A percentile compares a stretch with the other conserved stretches of the same genome.
These are phyloP conservation scores for Grosmannia serpens DNA, from an alignment of 2,329 filamentous ascomycete genomes.

Conservation along the genomic window DNA sequence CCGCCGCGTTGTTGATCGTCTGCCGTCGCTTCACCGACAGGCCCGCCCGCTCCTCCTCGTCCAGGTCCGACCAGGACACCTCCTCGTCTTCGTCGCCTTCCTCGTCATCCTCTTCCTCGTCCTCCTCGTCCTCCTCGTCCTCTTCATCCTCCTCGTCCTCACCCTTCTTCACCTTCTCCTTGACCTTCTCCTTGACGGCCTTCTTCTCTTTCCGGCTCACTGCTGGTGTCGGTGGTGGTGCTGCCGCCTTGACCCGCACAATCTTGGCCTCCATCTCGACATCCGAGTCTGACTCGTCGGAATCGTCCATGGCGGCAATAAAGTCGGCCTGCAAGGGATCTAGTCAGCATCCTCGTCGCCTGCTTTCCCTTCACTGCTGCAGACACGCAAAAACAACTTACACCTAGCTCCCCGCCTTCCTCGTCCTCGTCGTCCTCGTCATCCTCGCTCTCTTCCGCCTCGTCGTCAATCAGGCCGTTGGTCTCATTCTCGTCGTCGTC, in stretches of 20 bases:
- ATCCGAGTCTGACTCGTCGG: slow-evolving; percentile 56
- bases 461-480: slow-evolving; percentile 16
- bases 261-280: slow-evolving; percentile 68
- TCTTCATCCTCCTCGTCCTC: slow-evolving; percentile 53
- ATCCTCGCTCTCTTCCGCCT: slow-evolving; percentile 23
- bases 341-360: not conserved
- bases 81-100: slow-evolving; percentile 59
- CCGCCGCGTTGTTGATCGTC: slow-evolving; percentile 93
- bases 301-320: slow-evolving; percentile 47
- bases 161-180: slow-evolving; percentile 33
- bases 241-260: slow-evolving; percentile 27
- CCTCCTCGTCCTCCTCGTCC: slow-evolving; percentile 11
- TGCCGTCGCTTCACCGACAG: slow-evolving; percentile 83
- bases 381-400: slow-evolving; percentile 3
- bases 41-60: slow-evolving; percentile 68
- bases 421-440: slow-evolving; percentile 20
- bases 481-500: slow-evolving; percentile 14
- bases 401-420: slow-evolving; percentile 14
- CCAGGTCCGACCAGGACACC: slow-evolving; percentile 72
- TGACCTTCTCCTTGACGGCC: slow-evolving; percentile 22
- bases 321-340: slow-evolving; percentile 29
- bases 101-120: slow-evolving; percentile 31
- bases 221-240: not conserved
- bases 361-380: not conserved
- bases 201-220: slow-evolving; percentile 12